Evolutionary conservation across 805 yeast genomes (phyloP).

Genomic region (Scheffersomyces lignosus): DNA sequence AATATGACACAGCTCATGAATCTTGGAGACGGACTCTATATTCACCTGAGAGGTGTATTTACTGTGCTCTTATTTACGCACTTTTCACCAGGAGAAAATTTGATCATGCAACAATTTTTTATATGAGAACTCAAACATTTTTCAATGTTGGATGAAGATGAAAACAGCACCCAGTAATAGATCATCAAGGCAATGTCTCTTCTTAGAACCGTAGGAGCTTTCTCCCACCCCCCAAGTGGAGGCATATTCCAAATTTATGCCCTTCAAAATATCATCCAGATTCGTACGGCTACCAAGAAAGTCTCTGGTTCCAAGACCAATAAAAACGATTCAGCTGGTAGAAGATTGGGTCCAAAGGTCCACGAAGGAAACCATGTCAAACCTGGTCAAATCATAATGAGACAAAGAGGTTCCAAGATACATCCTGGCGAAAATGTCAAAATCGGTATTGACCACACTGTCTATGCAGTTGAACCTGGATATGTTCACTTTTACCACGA

Average conservation of each 20-base stretch:
- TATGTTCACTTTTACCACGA: constrained; percentile 87
- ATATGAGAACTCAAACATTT: too few relatives aligned
- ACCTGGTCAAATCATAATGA: constrained; percentile 83
- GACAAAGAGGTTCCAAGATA: constrained; percentile 94
- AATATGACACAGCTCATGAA: too few relatives aligned
- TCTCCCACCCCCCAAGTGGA: neutral
- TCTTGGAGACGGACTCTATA: too few relatives aligned
- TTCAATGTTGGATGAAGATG: too few relatives aligned
- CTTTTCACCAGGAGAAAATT: too few relatives aligned
- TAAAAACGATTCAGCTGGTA: constrained; percentile 93
- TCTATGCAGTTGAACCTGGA: constrained; percentile 90
- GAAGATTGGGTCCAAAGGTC: constrained; percentile 87
- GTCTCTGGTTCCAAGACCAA: constrained; percentile 95
- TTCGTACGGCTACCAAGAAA: constrained; percentile 90
- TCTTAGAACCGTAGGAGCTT: constrained; percentile 1
- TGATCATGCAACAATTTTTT: too few relatives aligned
- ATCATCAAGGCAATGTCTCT: constrained; percentile 2
- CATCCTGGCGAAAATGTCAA: constrained; percentile 92
- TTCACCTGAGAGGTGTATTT: too few relatives aligned
- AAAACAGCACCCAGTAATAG: too few relatives aligned
- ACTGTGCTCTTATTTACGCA: too few relatives aligned
- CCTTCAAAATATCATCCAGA: constrained; percentile 28
- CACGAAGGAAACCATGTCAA: constrained; percentile 75
- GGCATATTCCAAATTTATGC: constrained; percentile 1
- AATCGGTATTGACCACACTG: constrained; percentile 92